phyloP scores from a whole-genome alignment of 2,329 filamentous ascomycete species.

The Lecanicillium sp. region DNA sequence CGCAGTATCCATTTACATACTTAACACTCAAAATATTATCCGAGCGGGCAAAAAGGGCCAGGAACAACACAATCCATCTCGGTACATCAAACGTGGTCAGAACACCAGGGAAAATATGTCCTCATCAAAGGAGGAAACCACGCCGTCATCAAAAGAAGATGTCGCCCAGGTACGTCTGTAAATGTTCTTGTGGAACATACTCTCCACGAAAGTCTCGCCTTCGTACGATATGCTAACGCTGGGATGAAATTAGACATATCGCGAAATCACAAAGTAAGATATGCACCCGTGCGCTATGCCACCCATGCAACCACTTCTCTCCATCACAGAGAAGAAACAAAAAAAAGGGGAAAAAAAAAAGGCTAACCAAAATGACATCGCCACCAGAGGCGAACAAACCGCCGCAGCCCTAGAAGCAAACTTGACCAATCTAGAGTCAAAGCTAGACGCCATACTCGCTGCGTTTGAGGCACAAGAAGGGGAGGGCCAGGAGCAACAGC shows the following conservation, averaged over 20 bases:
- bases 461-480: slow-evolving; percentile 29
- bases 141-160: too few species aligned
- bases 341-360: background rate
- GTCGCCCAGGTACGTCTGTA: too few species aligned
- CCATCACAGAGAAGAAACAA: background rate
- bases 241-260: slow-evolving; percentile 9
- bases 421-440: slow-evolving; percentile 43
- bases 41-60: too few species aligned
- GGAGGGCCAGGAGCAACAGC: slow-evolving; percentile 7
- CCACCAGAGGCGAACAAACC: slow-evolving; percentile 43
- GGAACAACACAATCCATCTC: too few species aligned
- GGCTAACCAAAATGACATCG: background rate
- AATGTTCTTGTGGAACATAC: too few species aligned
- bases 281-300: background rate
- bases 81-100: too few species aligned
- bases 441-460: slow-evolving; percentile 47
- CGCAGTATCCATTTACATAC: too few species aligned
- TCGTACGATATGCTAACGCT: too few species aligned
- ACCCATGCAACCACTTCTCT: background rate
- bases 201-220: too few species aligned
- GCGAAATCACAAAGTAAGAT: slow-evolving; percentile 13
- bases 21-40: too few species aligned
- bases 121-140: too few species aligned
- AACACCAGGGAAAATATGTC: too few species aligned
- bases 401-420: slow-evolving; percentile 45